Percentiles rank a stretch among this genome's conserved stretches.
These are phyloP conservation scores for Apocynum venetum DNA, from an alignment of 257 asterid species.

Conservation along the genomic window DNA sequence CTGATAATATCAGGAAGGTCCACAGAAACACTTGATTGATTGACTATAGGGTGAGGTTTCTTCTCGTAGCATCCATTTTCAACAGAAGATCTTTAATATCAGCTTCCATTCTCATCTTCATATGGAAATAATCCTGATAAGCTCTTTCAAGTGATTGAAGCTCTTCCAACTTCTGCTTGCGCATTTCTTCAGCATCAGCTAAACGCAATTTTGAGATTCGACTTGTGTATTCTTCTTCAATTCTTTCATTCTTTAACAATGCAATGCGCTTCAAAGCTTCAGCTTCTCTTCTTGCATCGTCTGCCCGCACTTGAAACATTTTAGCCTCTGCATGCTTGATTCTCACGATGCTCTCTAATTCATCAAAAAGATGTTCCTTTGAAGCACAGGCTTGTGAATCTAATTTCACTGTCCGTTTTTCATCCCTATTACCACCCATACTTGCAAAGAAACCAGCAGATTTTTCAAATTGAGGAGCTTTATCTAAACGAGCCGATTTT, in stretches of 20 bases:
- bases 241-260: slow-evolving; percentile 52
- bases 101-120: slow-evolving; percentile 90
- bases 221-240: slow-evolving; percentile 70
- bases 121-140: slow-evolving; percentile 67
- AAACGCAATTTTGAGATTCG: slow-evolving; percentile 63
- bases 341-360: slow-evolving; percentile 85
- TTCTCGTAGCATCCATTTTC: slow-evolving; percentile 86
- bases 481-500: slow-evolving; percentile 43
- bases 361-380: slow-evolving; percentile 68
- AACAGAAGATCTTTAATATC: slow-evolving; percentile 81
- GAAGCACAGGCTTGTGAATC: slow-evolving; percentile 35
- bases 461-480: slow-evolving; percentile 50
- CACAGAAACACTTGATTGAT: slow-evolving; percentile 10
- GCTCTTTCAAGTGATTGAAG: slow-evolving; percentile 64
- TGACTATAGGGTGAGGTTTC: slow-evolving; percentile 56
- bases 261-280: slow-evolving; percentile 77
- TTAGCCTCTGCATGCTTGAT: slow-evolving; percentile 86
- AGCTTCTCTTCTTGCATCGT: slow-evolving; percentile 85
- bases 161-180: slow-evolving; percentile 81
- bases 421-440: slow-evolving; percentile 40
- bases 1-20: slow-evolving; percentile 2
- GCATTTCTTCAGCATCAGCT: slow-evolving; percentile 89
- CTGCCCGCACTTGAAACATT: slow-evolving; percentile 90
- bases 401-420: slow-evolving; percentile 30
- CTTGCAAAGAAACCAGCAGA: slow-evolving; percentile 36